A percentile compares a stretch with the other conserved stretches of the same genome.
Evolutionary conservation across 164 flowering plant genomes (phyloP).

Genomic region (Dillenia suffruticosa): DNA sequence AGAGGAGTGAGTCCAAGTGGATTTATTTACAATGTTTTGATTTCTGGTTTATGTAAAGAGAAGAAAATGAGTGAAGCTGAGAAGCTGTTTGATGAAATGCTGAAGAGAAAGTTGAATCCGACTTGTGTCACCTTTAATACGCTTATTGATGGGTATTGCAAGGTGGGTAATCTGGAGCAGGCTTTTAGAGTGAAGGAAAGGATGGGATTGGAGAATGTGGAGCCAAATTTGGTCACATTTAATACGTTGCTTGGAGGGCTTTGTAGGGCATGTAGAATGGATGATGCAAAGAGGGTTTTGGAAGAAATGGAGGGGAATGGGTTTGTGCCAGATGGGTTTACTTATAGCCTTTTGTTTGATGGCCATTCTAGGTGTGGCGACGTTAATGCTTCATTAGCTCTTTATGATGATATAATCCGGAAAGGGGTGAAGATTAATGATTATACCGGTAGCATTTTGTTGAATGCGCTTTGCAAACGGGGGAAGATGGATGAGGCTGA

Average conservation of each 20-base stretch:
- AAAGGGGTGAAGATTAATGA: slow-evolving; percentile 38
- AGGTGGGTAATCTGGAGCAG: slow-evolving; percentile 44
- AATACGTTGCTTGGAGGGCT: slow-evolving; percentile 61
- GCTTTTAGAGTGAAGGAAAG: slow-evolving; percentile 37
- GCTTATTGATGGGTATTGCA: slow-evolving; percentile 67
- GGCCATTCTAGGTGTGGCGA: slow-evolving; percentile 36
- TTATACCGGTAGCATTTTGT: slow-evolving; percentile 41
- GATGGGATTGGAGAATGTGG: slow-evolving; percentile 42
- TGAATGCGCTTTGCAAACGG: slow-evolving; percentile 62
- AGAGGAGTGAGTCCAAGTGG: slow-evolving; percentile 22
- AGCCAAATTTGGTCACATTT: slow-evolving; percentile 43
- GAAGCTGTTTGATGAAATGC: slow-evolving; percentile 68
- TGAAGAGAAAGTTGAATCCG: slow-evolving; percentile 18
- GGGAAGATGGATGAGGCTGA: slow-evolving; percentile 54
- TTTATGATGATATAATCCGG: slow-evolving; percentile 30
- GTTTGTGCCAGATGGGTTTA: slow-evolving; percentile 54
- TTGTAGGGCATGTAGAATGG: slow-evolving; percentile 39
- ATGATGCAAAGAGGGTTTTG: slow-evolving; percentile 35
- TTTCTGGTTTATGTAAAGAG: slow-evolving; percentile 55
- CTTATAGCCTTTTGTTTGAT: slow-evolving; percentile 52
- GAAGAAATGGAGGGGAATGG: slow-evolving; percentile 51
- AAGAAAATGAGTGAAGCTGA: slow-evolving; percentile 40
- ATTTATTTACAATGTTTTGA: slow-evolving; percentile 66
- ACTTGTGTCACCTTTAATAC: slow-evolving; percentile 51
- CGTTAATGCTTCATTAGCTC: slow-evolving; percentile 31